Percentiles rank a stretch among this genome's conserved stretches.
These are phyloP conservation scores for Pseudomicrostroma phylloplanum DNA, from an alignment of 1,284 basidiomycete genomes.

Conservation along the genomic window DNA sequence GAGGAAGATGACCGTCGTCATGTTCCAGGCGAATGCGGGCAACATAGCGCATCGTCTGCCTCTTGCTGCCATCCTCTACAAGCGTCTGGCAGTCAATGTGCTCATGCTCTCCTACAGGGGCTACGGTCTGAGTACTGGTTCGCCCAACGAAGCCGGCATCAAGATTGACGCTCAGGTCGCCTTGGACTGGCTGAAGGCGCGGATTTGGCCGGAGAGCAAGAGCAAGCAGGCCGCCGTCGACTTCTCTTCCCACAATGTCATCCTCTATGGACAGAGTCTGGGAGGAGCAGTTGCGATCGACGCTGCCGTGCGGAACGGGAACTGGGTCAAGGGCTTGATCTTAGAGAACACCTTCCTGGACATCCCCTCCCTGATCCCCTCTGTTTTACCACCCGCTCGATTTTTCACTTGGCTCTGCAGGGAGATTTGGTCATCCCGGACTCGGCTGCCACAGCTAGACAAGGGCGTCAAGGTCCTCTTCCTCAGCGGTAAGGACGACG, in stretches of 20 bases:
- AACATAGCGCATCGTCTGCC: conserved; percentile 72
- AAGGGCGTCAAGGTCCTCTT: conserved; percentile 60
- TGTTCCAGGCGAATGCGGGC: conserved; percentile 48
- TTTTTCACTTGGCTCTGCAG: conserved; percentile 73
- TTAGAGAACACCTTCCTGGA: conserved; percentile 66
- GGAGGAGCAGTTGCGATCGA: conserved; percentile 92
- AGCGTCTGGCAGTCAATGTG: conserved; percentile 78
- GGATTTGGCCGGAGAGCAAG: neutral
- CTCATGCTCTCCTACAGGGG: conserved; percentile 82
- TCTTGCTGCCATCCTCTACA: conserved; percentile 75
- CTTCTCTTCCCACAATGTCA: conserved; percentile 43
- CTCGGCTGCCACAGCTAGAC: neutral
- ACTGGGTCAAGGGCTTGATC: conserved; percentile 65
- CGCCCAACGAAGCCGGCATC: conserved; percentile 71
- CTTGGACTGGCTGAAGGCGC: conserved; percentile 65
- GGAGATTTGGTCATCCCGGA: conserved; percentile 2
- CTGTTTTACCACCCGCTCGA: conserved; percentile 69
- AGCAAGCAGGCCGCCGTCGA: conserved; percentile 61
- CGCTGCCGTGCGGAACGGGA: conserved; percentile 71
- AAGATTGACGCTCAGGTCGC: conserved; percentile 67
- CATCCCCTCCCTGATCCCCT: conserved; percentile 56
- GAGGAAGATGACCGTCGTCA: conserved; percentile 36
- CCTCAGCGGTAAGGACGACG: conserved; percentile 70
- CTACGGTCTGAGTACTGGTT: conserved; percentile 77
- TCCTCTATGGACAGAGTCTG: conserved; percentile 83